Evolutionary conservation across 2,329 filamentous ascomycete genomes (phyloP), one percentile per base, ranked within the genome.

Genomic region (Ceratocystis ficicola): DNA sequence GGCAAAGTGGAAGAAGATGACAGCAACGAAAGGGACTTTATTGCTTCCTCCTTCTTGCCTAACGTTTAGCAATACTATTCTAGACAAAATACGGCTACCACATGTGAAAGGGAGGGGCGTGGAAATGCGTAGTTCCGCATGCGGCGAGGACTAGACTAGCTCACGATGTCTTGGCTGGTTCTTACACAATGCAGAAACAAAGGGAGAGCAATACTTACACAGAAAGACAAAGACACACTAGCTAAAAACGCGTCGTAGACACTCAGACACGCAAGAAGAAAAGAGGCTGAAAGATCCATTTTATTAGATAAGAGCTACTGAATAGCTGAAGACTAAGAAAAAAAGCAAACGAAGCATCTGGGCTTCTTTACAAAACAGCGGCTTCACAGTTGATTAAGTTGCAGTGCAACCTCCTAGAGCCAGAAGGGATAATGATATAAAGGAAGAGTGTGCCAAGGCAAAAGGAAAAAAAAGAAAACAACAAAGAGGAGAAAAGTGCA

Each of bases 401-500:
- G 48, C 12, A 50, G 3, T 8, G 3, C 36, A 41, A 2, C 10
- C 36, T 15, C 1, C 3, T 10, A 41, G 36, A 41, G 12, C 36
- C 20, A 20, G 25, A 50, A 22, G 12, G 20, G 48, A 22, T 22
- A 52, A 32, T n/a, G 32, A 64, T 46, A 64, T 28, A 59, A 64
- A 41, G 10, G 5, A 41, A 41, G 10, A 12, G 36, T 41, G 36
- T 41, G 3, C 12, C 36, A 15, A 10, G 36, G 12, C 17, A 59
- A 44, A 59, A 57, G 30, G 25, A 44, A 57, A 57, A 25, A 57
- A 32, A 44, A 25, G 17, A 64, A 22, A 57, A 64, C 12, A 55
- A 36, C 36, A 55, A 22, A 59, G 44, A 25, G n/a, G 36, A 65
- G 8, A 48, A 28, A 50, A 50, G 20, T 30, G 65, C 57, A 62